phyloP scores from a whole-genome alignment of 768 basidiomycete genomes.

The Porphyrellus cyaneotinctus region DNA sequence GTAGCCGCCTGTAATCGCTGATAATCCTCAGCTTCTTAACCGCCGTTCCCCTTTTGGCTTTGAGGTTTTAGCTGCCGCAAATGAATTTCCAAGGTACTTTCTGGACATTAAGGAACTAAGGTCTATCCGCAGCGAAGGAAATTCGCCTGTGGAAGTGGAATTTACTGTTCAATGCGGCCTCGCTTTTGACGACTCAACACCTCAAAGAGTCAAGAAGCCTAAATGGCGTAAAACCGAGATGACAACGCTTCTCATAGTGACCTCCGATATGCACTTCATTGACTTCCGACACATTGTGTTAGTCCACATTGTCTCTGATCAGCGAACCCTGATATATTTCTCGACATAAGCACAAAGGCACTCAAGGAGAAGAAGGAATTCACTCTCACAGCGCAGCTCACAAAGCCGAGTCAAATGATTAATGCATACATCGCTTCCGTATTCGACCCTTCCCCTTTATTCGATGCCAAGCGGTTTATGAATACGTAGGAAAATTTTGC shows the following conservation, averaged over 20 bases:
- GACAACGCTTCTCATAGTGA: conserved; percentile 70
- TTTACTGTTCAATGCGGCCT: conserved; percentile 58
- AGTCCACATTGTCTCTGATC: neutral
- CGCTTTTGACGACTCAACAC: conserved; percentile 25
- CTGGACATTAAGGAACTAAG: conserved; percentile 48
- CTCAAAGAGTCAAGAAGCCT: conserved; percentile 42
- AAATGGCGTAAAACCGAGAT: conserved; percentile 48
- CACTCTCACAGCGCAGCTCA: conserved; percentile 53
- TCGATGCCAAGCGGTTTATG: conserved; percentile 12
- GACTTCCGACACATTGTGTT: conserved; percentile 81
- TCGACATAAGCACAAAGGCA: conserved; percentile 55
- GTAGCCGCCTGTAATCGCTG: neutral
- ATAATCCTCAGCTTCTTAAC: conserved; percentile 56
- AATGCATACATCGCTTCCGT: conserved; percentile 61
- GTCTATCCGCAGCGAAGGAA: conserved; percentile 41
- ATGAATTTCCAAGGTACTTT: conserved; percentile 63
- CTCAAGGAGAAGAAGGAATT: conserved; percentile 60
- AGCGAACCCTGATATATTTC: conserved; percentile 2
- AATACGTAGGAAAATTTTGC: conserved; percentile 64
- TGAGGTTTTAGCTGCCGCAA: conserved; percentile 56
- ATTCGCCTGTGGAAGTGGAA: conserved; percentile 52
- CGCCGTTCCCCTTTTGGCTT: conserved; percentile 71
- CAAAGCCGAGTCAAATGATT: conserved; percentile 72
- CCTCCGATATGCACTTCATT: conserved; percentile 69
- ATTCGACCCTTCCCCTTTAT: conserved; percentile 9